A percentile compares a stretch with the other conserved stretches of the same genome.
These are phyloP conservation scores for Saturnispora silvae DNA, from an alignment of 805 yeast genomes.

Conservation along the genomic window DNA sequence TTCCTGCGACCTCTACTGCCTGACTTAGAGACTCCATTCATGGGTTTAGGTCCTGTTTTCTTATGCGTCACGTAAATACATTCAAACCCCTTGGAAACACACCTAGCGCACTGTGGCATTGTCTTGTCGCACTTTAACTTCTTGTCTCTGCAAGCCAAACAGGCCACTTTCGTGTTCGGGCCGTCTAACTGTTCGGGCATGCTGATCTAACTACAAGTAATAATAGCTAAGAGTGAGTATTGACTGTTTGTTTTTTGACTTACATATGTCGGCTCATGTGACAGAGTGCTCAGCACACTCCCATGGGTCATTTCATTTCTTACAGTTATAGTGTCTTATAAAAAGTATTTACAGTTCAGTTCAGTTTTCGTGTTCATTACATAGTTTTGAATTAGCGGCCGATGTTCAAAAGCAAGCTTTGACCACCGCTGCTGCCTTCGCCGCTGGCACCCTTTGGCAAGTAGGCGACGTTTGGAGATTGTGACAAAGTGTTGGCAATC, in stretches of 20 bases:
- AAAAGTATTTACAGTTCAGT: no score
- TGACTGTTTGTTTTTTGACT: no score
- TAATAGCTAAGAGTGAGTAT: no score
- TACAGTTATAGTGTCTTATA: no score
- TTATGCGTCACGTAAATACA: slow-evolving; percentile 22
- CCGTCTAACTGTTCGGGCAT: no score
- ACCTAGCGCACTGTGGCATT: slow-evolving; percentile 20
- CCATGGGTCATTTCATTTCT: no score
- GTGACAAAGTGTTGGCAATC: slow-evolving; percentile 80
- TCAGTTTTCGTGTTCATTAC: no score
- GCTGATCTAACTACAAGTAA: no score
- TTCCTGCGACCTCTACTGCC: background rate
- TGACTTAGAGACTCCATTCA: background rate
- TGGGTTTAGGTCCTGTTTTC: slow-evolving; percentile 26
- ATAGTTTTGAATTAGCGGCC: no score
- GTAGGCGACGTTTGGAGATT: slow-evolving; percentile 78
- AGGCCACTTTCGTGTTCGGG: slow-evolving; percentile 23
- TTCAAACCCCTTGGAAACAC: slow-evolving; percentile 12
- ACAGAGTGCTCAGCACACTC: no score
- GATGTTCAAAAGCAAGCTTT: slow-evolving; percentile 53
- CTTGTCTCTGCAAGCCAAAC: slow-evolving; percentile 23
- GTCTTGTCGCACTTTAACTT: slow-evolving; percentile 25
- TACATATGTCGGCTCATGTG: no score
- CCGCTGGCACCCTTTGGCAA: slow-evolving; percentile 48
- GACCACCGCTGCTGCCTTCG: slow-evolving; percentile 32